Conservation (phyloP, 306 rosid species). For the Castanospermum australe region DNA sequence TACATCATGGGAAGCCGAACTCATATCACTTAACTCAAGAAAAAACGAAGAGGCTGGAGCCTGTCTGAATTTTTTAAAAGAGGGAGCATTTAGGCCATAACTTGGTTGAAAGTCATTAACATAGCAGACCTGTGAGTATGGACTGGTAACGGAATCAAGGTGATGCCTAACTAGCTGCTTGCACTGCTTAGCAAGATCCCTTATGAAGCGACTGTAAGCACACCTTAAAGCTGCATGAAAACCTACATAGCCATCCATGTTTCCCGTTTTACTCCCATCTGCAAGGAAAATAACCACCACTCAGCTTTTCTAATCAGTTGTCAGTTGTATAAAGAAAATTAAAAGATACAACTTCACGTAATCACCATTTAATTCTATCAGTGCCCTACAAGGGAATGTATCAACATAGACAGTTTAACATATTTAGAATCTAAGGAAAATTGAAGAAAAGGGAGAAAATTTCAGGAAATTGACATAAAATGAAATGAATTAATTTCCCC, state of each 20-base stretch:
- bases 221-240: constrained; percentile 91
- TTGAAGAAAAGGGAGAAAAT: background rate
- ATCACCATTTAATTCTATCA: background rate
- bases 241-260: constrained; percentile 90
- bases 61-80: constrained; percentile 51
- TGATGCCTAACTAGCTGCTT: constrained; percentile 89
- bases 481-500: background rate
- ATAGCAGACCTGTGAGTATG: constrained; percentile 88
- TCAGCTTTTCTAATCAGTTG: constrained; percentile 24
- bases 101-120: constrained; percentile 60
- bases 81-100: constrained; percentile 42
- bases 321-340: background rate
- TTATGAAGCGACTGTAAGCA: constrained; percentile 70
- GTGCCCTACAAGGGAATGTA: background rate
- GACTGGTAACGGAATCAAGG: constrained; percentile 93
- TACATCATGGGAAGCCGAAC: constrained; percentile 39
- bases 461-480: background rate
- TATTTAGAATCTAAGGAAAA: background rate
- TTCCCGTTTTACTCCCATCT: constrained; percentile 68
- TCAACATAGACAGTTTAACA: background rate
- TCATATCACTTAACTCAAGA: constrained; percentile 71
- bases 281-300: constrained; percentile 33
- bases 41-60: constrained; percentile 52
- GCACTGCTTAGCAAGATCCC: constrained; percentile 84
- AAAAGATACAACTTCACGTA: background rate